A percentile compares a stretch with the other conserved stretches of the same genome.
phyloP scores from a whole-genome alignment of 2,329 filamentous ascomycete genomes.

The Botrytis pseudocinerea region DNA sequence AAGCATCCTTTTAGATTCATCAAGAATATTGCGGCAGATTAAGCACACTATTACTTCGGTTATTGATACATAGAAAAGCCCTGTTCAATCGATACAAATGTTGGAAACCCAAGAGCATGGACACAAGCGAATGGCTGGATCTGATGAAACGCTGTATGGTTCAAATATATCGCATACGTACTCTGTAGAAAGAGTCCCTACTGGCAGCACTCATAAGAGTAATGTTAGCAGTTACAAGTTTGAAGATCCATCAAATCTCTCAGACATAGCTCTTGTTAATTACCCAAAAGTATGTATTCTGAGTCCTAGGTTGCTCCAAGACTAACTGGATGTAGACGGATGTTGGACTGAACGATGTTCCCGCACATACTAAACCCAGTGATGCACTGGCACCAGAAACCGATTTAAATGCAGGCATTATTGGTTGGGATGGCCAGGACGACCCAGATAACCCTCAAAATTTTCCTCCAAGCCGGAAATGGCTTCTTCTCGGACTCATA shows the following conservation, averaged over 20 bases:
- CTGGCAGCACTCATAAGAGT: conserved; percentile 9
- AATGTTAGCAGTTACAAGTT: neutral
- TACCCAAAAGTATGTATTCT: conserved; percentile 13
- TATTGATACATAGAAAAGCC: neutral
- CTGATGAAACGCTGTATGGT: conserved; percentile 6
- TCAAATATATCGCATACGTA: conserved; percentile 11
- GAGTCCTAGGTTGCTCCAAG: neutral
- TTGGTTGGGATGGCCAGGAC: conserved; percentile 28
- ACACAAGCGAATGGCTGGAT: conserved; percentile 1
- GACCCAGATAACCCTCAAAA: conserved; percentile 28
- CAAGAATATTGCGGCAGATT: neutral
- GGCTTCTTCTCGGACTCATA: conserved; percentile 23
- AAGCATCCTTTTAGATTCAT: neutral
- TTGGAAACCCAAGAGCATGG: neutral
- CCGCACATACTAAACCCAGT: neutral
- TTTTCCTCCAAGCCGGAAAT: conserved; percentile 23
- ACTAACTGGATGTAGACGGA: conserved; percentile 5
- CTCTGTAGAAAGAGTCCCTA: conserved; percentile 11
- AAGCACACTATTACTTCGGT: neutral
- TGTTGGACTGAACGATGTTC: neutral
- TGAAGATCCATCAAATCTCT: conserved; percentile 1
- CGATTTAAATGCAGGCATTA: conserved; percentile 48
- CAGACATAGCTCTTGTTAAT: conserved; percentile 12
- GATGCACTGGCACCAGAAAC: conserved; percentile 13
- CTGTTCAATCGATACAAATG: neutral